A percentile compares a stretch with the other conserved stretches of the same genome.
phyloP scores from a whole-genome alignment of 306 rosid genomes.

The Carpinus fangiana region DNA sequence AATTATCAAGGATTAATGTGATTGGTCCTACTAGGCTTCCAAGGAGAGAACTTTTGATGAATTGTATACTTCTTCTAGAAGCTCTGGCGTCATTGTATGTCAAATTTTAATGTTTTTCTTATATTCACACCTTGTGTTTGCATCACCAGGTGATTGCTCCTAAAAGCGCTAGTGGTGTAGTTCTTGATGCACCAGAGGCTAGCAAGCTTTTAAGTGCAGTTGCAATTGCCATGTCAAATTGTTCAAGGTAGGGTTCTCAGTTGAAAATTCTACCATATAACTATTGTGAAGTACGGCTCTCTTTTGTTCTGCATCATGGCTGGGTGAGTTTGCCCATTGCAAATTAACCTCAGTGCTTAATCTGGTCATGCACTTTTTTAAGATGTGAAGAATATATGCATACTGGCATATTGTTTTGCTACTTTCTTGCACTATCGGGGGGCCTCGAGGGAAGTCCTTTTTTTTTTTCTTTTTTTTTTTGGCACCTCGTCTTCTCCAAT shows the following conservation, averaged over 20 bases:
- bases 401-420: background rate
- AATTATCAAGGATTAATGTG: too few species aligned
- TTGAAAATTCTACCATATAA: conserved; percentile 12
- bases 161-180: conserved; percentile 95
- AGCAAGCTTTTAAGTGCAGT: conserved; percentile 96
- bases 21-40: too few species aligned
- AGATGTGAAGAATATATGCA: conserved; percentile 1
- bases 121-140: conserved; percentile 22
- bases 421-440: background rate
- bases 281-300: conserved; percentile 23
- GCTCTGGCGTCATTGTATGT: too few species aligned
- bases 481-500: background rate
- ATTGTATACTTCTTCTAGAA: too few species aligned
- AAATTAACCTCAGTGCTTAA: background rate
- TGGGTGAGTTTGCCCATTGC: background rate
- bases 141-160: conserved; percentile 83
- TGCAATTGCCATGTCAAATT: conserved; percentile 95
- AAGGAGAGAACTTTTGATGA: too few species aligned
- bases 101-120: conserved; percentile 7
- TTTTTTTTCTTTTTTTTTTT: background rate
- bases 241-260: conserved; percentile 61
- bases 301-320: background rate
- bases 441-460: background rate
- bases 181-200: conserved; percentile 93
- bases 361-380: background rate